A percentile compares a stretch with the other conserved stretches of the same genome.
Conservation (phyloP, 106 monocot species). For the Dendrobium catenatum region DNA sequence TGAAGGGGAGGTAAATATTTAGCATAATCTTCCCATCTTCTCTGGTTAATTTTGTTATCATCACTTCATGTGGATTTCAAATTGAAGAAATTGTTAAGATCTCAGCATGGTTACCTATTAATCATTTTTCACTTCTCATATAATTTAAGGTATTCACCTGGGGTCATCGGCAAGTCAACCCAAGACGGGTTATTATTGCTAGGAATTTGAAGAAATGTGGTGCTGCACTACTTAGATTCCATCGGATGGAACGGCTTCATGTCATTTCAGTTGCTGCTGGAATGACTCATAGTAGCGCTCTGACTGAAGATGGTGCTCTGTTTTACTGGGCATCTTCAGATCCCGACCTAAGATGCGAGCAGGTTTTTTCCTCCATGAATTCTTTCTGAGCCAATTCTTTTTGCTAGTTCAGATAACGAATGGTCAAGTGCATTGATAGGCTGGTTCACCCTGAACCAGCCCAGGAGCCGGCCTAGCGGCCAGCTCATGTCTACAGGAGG, state of each 20-base stretch:
- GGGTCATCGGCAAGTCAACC: slow-evolving; percentile 94
- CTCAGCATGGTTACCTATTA: too few relatives aligned
- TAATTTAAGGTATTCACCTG: slow-evolving; percentile 75
- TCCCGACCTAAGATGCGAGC: slow-evolving; percentile 84
- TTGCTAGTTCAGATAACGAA: neutral
- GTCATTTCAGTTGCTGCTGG: slow-evolving; percentile 79
- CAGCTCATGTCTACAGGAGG: too few relatives aligned
- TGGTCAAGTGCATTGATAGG: neutral
- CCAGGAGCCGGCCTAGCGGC: too few relatives aligned
- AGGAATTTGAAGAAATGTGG: slow-evolving; percentile 76
- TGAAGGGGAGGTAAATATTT: slow-evolving; percentile 73
- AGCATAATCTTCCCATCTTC: neutral
- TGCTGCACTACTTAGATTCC: slow-evolving; percentile 64
- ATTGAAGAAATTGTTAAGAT: neutral
- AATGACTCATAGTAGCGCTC: slow-evolving; percentile 64
- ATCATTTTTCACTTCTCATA: neutral
- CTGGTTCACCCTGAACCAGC: too few relatives aligned
- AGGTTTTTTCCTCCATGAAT: slow-evolving; percentile 34
- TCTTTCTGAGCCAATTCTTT: neutral
- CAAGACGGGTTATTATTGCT: slow-evolving; percentile 70
- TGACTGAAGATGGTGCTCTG: slow-evolving; percentile 82
- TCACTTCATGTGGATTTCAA: neutral
- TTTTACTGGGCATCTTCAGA: slow-evolving; percentile 96
- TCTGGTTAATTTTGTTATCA: neutral
- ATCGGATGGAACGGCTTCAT: slow-evolving; percentile 70